Percentiles rank a stretch among this genome's conserved stretches.
Evolutionary conservation across 768 basidiomycete species (phyloP).

Genomic region (Mycena polygramma): DNA sequence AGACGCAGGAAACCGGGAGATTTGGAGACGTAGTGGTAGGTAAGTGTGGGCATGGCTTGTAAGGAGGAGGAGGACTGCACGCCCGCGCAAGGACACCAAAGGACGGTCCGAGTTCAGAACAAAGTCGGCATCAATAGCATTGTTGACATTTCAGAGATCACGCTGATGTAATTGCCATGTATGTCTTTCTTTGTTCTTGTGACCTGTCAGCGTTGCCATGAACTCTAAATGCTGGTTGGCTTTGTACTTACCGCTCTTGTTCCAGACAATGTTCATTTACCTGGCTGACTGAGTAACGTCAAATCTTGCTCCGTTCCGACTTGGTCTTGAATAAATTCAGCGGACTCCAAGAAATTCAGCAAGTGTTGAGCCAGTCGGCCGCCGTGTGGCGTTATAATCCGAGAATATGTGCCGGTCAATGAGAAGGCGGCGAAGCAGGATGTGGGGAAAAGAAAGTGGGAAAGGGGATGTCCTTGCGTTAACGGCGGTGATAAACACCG

Average conservation of each 20-base stretch:
- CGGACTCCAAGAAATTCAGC: not conserved
- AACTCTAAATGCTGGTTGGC: conserved; percentile 15
- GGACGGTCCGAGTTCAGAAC: conserved; percentile 24
- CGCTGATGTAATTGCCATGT: conserved; percentile 13
- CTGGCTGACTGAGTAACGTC: not conserved
- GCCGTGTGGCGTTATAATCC: not conserved
- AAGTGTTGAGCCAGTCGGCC: not conserved
- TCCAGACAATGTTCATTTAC: not conserved
- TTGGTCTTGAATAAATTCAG: not conserved
- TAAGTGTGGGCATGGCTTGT: conserved; percentile 7
- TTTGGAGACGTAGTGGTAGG: conserved; percentile 4
- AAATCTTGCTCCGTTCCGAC: not conserved
- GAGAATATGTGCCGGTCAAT: not conserved
- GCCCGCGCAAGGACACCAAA: not conserved
- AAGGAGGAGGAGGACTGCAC: not conserved
- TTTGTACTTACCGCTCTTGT: conserved; percentile 5
- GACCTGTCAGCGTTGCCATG: conserved; percentile 19
- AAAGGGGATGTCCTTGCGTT: conserved; percentile 1
- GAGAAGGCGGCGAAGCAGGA: not conserved
- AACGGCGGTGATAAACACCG: conserved; percentile 13
- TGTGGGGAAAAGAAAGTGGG: too few species aligned
- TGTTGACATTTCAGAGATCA: conserved; percentile 17
- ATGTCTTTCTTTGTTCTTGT: conserved; percentile 16
- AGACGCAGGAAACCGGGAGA: conserved; percentile 47
- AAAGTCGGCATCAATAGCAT: conserved; percentile 25